phyloP scores from a whole-genome alignment of 805 yeast species.

The Monosporozyma yasuniensis region DNA sequence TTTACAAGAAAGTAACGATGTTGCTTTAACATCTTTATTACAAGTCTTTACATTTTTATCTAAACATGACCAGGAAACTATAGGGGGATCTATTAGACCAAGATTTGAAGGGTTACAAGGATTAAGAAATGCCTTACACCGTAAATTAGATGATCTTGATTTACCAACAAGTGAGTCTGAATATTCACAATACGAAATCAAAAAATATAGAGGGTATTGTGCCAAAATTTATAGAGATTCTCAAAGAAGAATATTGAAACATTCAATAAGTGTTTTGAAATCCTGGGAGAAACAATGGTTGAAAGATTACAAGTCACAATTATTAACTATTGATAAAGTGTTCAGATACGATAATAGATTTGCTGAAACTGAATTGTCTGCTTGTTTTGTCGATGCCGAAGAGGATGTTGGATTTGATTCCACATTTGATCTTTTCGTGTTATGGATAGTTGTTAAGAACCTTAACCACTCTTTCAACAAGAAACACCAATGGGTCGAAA shows the following conservation, averaged over 20 bases:
- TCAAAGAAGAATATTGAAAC: slow-evolving; percentile 41
- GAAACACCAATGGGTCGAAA: slow-evolving; percentile 15
- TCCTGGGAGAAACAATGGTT: slow-evolving; percentile 42
- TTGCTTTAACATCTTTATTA: slow-evolving; percentile 16
- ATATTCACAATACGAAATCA: slow-evolving; percentile 9
- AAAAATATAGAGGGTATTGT: slow-evolving; percentile 14
- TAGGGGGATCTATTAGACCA: slow-evolving; percentile 34
- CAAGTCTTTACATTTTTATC: slow-evolving; percentile 27
- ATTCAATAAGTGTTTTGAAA: slow-evolving; percentile 38
- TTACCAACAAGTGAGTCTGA: background rate
- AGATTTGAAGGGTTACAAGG: slow-evolving; percentile 49
- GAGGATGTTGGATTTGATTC: slow-evolving; percentile 37
- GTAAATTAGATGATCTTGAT: slow-evolving; percentile 29
- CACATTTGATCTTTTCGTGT: slow-evolving; percentile 40
- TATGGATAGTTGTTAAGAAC: slow-evolving; percentile 17
- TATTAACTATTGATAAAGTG: slow-evolving; percentile 45
- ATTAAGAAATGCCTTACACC: slow-evolving; percentile 44
- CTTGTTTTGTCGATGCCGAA: slow-evolving; percentile 38
- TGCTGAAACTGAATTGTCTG: slow-evolving; percentile 37
- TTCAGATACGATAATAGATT: slow-evolving; percentile 44
- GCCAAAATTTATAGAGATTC: slow-evolving; percentile 38
- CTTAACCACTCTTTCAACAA: slow-evolving; percentile 8
- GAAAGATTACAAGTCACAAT: slow-evolving; percentile 32
- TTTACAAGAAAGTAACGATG: slow-evolving; percentile 19
- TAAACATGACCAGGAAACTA: slow-evolving; percentile 30